Evolutionary conservation across 257 asterid genomes (phyloP), one percentile per base, ranked within the genome.

Genomic region (Solanum stenotomum): DNA sequence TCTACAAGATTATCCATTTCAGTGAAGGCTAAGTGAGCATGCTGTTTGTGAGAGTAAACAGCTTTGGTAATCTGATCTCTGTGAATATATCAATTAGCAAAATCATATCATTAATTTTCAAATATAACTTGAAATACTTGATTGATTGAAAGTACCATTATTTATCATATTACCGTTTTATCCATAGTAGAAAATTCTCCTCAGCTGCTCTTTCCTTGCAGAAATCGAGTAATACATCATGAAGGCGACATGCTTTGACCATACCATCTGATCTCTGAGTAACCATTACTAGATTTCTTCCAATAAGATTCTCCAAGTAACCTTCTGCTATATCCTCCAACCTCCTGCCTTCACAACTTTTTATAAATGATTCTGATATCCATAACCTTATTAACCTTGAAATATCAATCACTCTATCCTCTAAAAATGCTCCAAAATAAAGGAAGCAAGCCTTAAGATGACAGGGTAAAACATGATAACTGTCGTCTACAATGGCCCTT

Each of bases 211-310:
- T 87, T 6, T 6, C 29, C 31, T 3, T 6, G 86, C 88, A 88
- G 63, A 90, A 90, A 3, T 90, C 83, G 77, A 79, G 89, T 40
- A 88, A 44, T 5, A 81, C 27, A 33, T 90, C 90, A 59, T 88
- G 91, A 35, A 85, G 8, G 34, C 14, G 37, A 31, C 88, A 85
- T 16, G 87, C 6, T 90, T 86, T 86, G 74, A 81, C 18, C 76
- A 79, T 40, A 27, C 87, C 89, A 49, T 37, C 5, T 27, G 25
- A 88, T 34, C 71, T 87, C 25, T 42, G n/a, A 23, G 68, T n/a
- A 79, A 72, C 86, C 29, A 86, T 29, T 23, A 90, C 65, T 14
- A 90, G 59, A 68, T 68, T 67, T 67, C 34, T n/a, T 25, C 16
- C 75, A 68, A 68, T 27, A 27, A 25, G 34, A 67, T 67, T 67